A percentile compares a stretch with the other conserved stretches of the same genome.
These are phyloP conservation scores for Pythium pectinolyticum DNA, from an alignment of 352 stramenopile genomes.

Conservation along the genomic window DNA sequence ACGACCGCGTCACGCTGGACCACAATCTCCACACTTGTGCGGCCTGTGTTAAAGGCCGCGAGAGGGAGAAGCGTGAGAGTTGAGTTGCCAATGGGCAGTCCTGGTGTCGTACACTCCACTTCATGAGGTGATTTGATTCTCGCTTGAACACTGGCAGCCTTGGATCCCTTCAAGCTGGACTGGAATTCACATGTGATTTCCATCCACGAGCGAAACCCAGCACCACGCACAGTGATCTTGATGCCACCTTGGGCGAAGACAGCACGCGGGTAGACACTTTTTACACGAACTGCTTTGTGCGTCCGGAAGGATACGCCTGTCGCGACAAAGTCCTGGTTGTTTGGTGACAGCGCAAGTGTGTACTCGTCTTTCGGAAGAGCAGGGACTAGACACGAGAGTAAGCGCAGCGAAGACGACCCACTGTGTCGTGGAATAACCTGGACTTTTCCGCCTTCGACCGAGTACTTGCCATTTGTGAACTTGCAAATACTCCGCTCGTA, in stretches of 20 bases:
- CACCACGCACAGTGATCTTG: neutral
- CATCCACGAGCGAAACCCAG: slow-evolving; percentile 25
- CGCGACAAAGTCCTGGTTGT: slow-evolving; percentile 20
- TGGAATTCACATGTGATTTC: slow-evolving; percentile 18
- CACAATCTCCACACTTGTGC: neutral
- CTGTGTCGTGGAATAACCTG: neutral
- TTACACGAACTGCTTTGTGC: slow-evolving; percentile 12
- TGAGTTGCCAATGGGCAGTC: slow-evolving; percentile 11
- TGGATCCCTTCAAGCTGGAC: neutral
- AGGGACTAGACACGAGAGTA: slow-evolving; percentile 16
- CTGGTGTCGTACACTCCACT: slow-evolving; percentile 18
- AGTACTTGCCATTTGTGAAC: neutral
- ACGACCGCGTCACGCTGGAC: slow-evolving; percentile 14
- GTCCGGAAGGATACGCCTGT: slow-evolving; percentile 7
- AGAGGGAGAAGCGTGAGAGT: slow-evolving; percentile 2
- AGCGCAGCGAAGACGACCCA: neutral
- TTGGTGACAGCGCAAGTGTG: slow-evolving; percentile 22
- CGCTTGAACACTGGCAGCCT: neutral
- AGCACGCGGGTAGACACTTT: neutral
- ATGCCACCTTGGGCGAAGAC: slow-evolving; percentile 3
- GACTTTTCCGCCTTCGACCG: neutral
- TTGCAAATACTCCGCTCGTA: slow-evolving; percentile 11
- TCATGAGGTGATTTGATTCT: neutral
- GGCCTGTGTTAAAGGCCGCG: neutral
- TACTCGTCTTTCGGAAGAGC: slow-evolving; percentile 11